Conservation (phyloP, 352 stramenopile genomes). For the Pythium pectinolyticum region DNA sequence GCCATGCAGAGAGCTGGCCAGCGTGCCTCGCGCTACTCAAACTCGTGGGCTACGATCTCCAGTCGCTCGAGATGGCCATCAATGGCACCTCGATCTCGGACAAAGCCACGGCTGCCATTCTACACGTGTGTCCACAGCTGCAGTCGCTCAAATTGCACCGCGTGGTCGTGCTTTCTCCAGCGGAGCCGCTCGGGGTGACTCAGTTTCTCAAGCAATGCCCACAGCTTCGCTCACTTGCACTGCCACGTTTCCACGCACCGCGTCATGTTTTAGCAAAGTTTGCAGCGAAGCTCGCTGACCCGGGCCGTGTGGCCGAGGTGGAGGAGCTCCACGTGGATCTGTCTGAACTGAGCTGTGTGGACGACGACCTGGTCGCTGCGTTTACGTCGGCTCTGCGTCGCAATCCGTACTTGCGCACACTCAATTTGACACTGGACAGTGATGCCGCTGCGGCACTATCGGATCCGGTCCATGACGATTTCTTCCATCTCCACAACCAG, state of each 20-base stretch:
- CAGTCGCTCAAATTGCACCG: constrained; percentile 8
- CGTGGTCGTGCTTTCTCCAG: not conserved
- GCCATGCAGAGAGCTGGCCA: constrained; percentile 5
- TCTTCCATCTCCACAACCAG: constrained; percentile 18
- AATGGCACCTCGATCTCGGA: constrained; percentile 3
- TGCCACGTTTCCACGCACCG: constrained; percentile 5
- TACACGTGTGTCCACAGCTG: constrained; percentile 1
- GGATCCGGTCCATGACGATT: constrained; percentile 14
- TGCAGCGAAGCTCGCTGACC: not conserved
- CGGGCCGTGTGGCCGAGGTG: not conserved
- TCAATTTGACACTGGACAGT: constrained; percentile 17
- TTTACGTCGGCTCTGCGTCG: not conserved
- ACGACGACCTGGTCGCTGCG: constrained; percentile 1
- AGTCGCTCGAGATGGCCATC: constrained; percentile 8
- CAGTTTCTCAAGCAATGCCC: too few species aligned
- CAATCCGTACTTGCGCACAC: not conserved
- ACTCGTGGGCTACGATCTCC: constrained; percentile 1
- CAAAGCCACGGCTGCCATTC: not conserved
- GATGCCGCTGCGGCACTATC: constrained; percentile 10
- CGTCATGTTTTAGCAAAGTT: not conserved
- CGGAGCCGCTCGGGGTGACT: too few species aligned
- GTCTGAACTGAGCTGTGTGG: constrained; percentile 4
- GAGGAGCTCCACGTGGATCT: constrained; percentile 16
- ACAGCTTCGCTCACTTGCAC: not conserved
- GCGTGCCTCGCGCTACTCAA: not conserved